Percentiles rank a stretch among this genome's conserved stretches.
Evolutionary conservation across 768 basidiomycete genomes (phyloP).

Genomic region (Leccinum ochraceum): DNA sequence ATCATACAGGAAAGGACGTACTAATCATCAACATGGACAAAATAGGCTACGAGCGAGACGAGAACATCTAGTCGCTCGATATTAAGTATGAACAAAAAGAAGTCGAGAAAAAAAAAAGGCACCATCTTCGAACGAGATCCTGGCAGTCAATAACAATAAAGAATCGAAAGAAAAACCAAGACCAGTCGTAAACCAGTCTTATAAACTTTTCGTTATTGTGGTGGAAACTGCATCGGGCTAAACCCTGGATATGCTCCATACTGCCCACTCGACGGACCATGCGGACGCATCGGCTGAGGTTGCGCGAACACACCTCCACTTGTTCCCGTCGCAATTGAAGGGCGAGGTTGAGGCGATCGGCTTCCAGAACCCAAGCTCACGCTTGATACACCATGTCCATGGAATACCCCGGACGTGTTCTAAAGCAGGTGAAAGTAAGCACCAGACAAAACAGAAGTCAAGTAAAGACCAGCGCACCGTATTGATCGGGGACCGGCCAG

Average conservation of each 20-base stretch:
- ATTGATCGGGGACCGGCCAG: conserved; percentile 32
- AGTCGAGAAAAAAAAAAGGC: background rate
- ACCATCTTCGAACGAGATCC: background rate
- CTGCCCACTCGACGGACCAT: conserved; percentile 12
- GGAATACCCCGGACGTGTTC: conserved; percentile 29
- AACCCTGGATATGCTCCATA: conserved; percentile 26
- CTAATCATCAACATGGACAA: background rate
- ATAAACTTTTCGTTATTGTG: conserved; percentile 3
- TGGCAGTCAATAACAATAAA: conserved; percentile 28
- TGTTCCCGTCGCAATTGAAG: conserved; percentile 13
- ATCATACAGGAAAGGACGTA: conserved; percentile 32
- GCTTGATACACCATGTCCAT: conserved; percentile 14
- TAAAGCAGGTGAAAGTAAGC: conserved; percentile 13
- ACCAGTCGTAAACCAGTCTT: background rate
- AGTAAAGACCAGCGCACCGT: conserved; percentile 18
- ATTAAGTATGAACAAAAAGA: conserved; percentile 1
- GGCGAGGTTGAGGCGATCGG: conserved; percentile 24
- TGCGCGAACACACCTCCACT: conserved; percentile 22
- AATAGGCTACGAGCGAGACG: background rate
- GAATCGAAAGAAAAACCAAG: background rate
- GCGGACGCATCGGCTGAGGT: conserved; percentile 25
- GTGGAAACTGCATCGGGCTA: conserved; percentile 27
- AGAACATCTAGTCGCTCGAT: background rate
- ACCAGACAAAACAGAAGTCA: conserved; percentile 5
- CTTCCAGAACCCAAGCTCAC: conserved; percentile 9